Base-by-base conservation (phyloP, 176 grass and related monocot species). In the Carex kokanica region DNA sequence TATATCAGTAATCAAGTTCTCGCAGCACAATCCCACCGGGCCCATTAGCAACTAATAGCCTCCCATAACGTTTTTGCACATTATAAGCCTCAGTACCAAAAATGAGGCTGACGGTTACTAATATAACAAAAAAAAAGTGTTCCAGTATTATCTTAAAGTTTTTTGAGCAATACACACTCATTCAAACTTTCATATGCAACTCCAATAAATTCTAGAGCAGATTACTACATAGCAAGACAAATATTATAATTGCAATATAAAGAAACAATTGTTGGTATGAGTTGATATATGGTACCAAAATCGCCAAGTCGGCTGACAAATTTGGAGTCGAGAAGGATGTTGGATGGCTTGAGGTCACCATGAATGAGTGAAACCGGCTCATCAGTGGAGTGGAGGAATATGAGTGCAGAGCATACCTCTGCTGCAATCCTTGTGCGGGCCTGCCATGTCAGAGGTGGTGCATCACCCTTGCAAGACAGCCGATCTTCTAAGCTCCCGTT, bases 311-410 rank as follows among this genome's bases (percentile, higher is more conserved):
- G 90, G 81, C 87, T 94, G 21, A 24, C 24, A 55, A 89, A 78
- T 32, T 82, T 12, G 15, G 40, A 67, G 57, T 89, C 84, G 1
- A 95, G 84, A 65, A 95, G 90, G 5, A 92, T 89, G 82, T 95
- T 95, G 18, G 83, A 78, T 20, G 92, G 75, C 67, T 95, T 95
- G 27, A 95, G 36, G 84, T 92, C 93, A 0, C 86, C 93, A n/a
- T 95, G 93, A 83, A 95, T 88, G 78, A 92, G 85, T 52, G 90
- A 86, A 64, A 85, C 58, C 0, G 84, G 86, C 0, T 88, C 87
- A 27, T 84, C 83, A 60, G 11, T 86, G 16, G 88, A 88, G 81
- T 94, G 93, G 14, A 94, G 93, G 86, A 86, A 90, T 6, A 75
- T 75, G 15, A 95, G 88, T 6, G 93, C 90, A 0, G 88, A 90